Base-by-base conservation (phyloP, 2,329 filamentous ascomycete species). In the Thyridium curvatum region DNA sequence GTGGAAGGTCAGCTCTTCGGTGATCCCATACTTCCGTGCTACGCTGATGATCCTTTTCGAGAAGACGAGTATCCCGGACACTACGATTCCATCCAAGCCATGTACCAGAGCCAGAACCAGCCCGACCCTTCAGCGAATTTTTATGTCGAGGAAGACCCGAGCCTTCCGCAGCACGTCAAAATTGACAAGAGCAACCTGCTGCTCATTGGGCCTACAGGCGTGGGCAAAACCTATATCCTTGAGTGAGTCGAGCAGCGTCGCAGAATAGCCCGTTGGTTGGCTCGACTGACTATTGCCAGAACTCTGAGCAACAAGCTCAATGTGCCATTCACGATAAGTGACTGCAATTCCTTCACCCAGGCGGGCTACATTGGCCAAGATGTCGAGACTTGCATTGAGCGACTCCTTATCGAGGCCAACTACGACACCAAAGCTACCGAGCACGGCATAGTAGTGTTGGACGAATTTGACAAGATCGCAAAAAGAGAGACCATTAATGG, bases 341-440 rank as follows among this genome's bases (percentile, higher is more conserved):
- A 97, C 61, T 97, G 91, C 61, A 96, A 93, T 37, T 86, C 90
- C 6, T 89, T 97, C 47, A 97, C 91, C 0, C 91, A 96, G 64
- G 91, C 91, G 4, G 91, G 93, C 18, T 98, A 98, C 53, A 96
- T 98, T 49, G 93, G 93, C 21, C 91, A 97, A 56, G 93, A 98
- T 56, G 91, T 91, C n/a, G 93, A 98, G 57, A 83, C 87, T 1
- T 96, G 91, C 52, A 88, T 98, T 31, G 88, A 96, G 54, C 77
- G 93, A 33, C 72, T 98, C 18, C 71, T 98, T 9, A 86, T 94
- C 40, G 89, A 94, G 42, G 82, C 91, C 8, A 91, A 94, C 58
- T 94, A 94, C 60, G 86, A 94, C 50, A 78, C 93, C 18, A 79
- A 81, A 42, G 80, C 84, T 39, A 84, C 89, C 8, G 91, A 98